A percentile compares a stretch with the other conserved stretches of the same genome.
Evolutionary conservation across 2,329 filamentous ascomycete species (phyloP).

Genomic region (Aureobasidium sp.): DNA sequence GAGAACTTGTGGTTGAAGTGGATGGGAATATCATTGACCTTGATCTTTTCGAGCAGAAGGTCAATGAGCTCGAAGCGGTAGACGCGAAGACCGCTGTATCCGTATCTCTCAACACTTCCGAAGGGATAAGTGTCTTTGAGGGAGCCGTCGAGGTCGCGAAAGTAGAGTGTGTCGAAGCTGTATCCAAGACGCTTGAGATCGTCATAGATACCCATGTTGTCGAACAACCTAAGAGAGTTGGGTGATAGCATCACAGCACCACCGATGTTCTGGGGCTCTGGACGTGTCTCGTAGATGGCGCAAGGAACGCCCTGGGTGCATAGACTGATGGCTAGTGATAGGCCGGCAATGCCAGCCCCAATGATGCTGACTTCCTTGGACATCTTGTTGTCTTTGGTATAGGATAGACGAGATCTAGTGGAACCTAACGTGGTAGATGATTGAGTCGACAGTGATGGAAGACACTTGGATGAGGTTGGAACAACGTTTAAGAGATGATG

Average conservation of each 20-base stretch:
- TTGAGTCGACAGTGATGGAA: background rate
- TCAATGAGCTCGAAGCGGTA: slow-evolving; percentile 48
- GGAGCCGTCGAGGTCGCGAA: slow-evolving; percentile 31
- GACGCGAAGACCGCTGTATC: slow-evolving; percentile 48
- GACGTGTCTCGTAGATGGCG: slow-evolving; percentile 44
- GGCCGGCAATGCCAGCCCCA: slow-evolving; percentile 43
- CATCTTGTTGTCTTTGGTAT: background rate
- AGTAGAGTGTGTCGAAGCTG: slow-evolving; percentile 46
- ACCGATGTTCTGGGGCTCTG: slow-evolving; percentile 6
- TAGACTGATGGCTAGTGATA: slow-evolving; percentile 48
- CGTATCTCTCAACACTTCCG: slow-evolving; percentile 37
- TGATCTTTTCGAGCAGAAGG: slow-evolving; percentile 38
- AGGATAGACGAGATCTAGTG: background rate
- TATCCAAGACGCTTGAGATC: slow-evolving; percentile 41
- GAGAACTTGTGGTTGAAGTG: slow-evolving; percentile 44
- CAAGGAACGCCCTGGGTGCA: slow-evolving; percentile 43
- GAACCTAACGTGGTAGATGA: background rate
- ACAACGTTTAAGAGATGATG: background rate
- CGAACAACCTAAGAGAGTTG: slow-evolving; percentile 50
- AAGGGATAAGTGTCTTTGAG: slow-evolving; percentile 20
- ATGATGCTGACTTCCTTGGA: slow-evolving; percentile 35
- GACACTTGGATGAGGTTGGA: background rate
- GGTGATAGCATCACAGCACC: slow-evolving; percentile 55
- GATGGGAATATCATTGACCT: slow-evolving; percentile 36
- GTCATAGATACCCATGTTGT: slow-evolving; percentile 43